Evolutionary conservation across 495 filamentous ascomycete genomes (phyloP), one percentile per base, ranked within the genome.

Genomic region (Xylaria acuta): DNA sequence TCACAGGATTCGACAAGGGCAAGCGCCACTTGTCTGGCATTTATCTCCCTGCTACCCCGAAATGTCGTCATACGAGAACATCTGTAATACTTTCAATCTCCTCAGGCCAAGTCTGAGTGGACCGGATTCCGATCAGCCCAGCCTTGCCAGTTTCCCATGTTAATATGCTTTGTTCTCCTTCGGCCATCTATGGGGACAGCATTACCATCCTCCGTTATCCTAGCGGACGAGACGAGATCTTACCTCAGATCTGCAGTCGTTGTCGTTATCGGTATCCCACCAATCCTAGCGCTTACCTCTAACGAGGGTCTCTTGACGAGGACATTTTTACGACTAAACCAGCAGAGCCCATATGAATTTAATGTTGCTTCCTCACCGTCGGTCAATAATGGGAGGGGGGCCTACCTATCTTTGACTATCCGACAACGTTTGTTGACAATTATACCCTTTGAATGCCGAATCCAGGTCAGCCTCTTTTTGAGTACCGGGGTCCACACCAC

Each of bases 11-110:
- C 20, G 64, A 67, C 63, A 22, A 67, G 64, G 64, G 45, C 30
- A 45, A 34, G 49, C 40, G 56, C 38, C 67, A 59, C 27, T 59
- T 62, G 56, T 60, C 51, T 47, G 20, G 67, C 49, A 62, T 49
- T 69, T 12, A 34, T 16, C 41, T 40, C 53, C 25, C 49, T 59
- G 22, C 34, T 18, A 40, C 43, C 25, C 56, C 67, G 51, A 49
- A 45, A 69, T 69, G 67, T 59, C 67, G 67, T 69, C 67, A 69
- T 69, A 69, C 67, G 67, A 69, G 56, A 60, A 60, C 32, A 62
- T 49, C 67, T 36, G 53, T 59, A 36, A 59, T 47, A 47, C 54
- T 22, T 59, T 16, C 38, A 63, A 40, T 63, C 30, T 41, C 59
- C 36, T 25, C 11, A 41, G 36, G 38, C 38, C 60, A 43, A 11